Evolutionary conservation across 2,329 filamentous ascomycete genomes (phyloP), one percentile per base, ranked within the genome.

Genomic region (Sclerotinia subarctica): DNA sequence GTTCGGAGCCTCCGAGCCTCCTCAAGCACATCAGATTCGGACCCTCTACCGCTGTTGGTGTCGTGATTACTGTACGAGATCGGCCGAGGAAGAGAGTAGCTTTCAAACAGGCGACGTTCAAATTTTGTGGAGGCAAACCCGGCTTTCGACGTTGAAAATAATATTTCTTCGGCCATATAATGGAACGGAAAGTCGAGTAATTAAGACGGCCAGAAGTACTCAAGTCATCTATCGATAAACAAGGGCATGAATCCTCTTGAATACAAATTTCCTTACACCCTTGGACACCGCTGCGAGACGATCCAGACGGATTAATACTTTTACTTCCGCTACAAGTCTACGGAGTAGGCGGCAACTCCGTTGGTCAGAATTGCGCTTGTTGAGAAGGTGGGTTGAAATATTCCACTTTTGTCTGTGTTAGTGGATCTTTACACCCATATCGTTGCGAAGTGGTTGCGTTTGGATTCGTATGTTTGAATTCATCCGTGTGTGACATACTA

Each of bases 181-280:
- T 66, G 11, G 11, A 46, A 62, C 47, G 56, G 64, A 17, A 42
- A 29, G 11, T 44, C 15, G 24, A 62, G 21, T 29, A 35, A 32
- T 35, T 62, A 24, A 32, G n/a, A 35, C 52, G 8, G 56, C 56
- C 64, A 59, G 38, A 53, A 52, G 7, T n/a, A 60, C 32, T 51
- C 26, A 58, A 58, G 49, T 59, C 42, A 66, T 66, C 24, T 53
- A 67, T 66, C 44, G 44, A 67, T 67, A 62, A 32, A 62, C 64
- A 67, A 53, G 64, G 56, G 56, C 64, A 53, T 62, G 64, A 62
- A 67, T 67, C 56, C 64, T 67, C 56, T 17, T 67, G 47, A 53
- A 11, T 62, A 57, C 47, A 62, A 46, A 46, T 53, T 32, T 60
- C 29, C 54, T n/a, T 29, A 21, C 24, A 67, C 32, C 35, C 64